Evolutionary conservation across 1,139 yeast species (phyloP).

Genomic region (Lodderomyces jiufengensis): DNA sequence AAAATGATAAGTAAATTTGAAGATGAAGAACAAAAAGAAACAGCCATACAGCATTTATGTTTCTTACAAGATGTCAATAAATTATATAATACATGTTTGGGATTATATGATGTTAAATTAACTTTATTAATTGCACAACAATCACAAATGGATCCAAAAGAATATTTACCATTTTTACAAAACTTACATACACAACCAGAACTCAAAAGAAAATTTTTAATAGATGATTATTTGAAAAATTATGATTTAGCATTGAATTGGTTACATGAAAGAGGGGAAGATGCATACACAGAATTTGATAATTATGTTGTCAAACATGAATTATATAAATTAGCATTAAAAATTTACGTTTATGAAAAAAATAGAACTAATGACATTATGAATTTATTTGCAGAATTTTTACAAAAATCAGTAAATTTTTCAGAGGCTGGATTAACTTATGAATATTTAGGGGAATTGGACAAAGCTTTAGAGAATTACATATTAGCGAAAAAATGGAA

Average conservation of each 20-base stretch:
- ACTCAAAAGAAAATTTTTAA: conserved; percentile 65
- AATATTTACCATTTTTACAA: conserved; percentile 89
- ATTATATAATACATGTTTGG: conserved; percentile 74
- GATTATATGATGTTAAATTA: conserved; percentile 77
- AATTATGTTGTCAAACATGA: conserved; percentile 70
- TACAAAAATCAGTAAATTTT: conserved; percentile 54
- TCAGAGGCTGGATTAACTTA: conserved; percentile 73
- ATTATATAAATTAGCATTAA: conserved; percentile 69
- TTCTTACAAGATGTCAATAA: conserved; percentile 87
- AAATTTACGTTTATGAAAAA: conserved; percentile 55
- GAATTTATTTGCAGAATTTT: conserved; percentile 56
- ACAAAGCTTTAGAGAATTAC: conserved; percentile 67
- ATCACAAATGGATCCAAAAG: conserved; percentile 97
- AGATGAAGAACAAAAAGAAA: conserved; percentile 51
- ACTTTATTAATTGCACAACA: conserved; percentile 88
- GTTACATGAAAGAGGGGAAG: conserved; percentile 50
- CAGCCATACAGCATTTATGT: conserved; percentile 75
- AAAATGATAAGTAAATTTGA: conserved; percentile 50
- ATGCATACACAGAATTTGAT: conserved; percentile 56
- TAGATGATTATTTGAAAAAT: conserved; percentile 75
- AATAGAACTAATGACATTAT: conserved; percentile 54
- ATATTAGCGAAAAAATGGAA: conserved; percentile 74
- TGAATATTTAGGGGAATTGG: conserved; percentile 60
- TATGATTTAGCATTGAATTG: conserved; percentile 66
- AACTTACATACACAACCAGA: conserved; percentile 66